Base-by-base conservation (phyloP, 2,329 filamentous ascomycete species). In the Ophiostoma sp. region DNA sequence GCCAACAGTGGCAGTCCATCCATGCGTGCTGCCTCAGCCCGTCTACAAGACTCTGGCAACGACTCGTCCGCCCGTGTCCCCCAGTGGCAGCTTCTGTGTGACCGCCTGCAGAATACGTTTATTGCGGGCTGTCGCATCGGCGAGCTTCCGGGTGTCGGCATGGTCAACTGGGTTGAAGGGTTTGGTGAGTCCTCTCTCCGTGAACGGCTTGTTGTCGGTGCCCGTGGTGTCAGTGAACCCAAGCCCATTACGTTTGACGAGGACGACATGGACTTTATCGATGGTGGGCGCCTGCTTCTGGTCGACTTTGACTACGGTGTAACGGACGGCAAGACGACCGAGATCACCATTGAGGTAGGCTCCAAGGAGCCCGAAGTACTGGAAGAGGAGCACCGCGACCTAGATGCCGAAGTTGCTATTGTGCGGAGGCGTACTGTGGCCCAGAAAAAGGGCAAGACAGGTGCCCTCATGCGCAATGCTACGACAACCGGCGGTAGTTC, bases 401-500 rank as follows among this genome's bases (percentile, higher is more conserved):
- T 94, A 69, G 91, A 89, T 68, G 86, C 88, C 1, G 91, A 93
- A 76, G 90, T 95, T 27, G 91, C 91, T 71, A 87, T 94, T 73
- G 89, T 92, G 66, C 85, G 91, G 72, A 84, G 90, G 71, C 83
- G 91, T 72, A 93, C 91, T 3, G 88, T 90, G 16, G 84, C 89
- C 47, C 86, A 88, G 73, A 84, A 83, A 66, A 81, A 84, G 72
- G 83, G 82, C 69, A 76, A 79, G 63, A 77, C 83, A 69, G 76
- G 77, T 65, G 79, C 79, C 68, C 75, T 87, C 45, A 80, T 85
- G 70, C 81, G 83, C 64, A 77, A 83, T 38, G 78, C 82, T 9
- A 83, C 85, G 1, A 80, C 78, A 7, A 77, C 80, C 7, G 73
- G 75, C 71, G 8, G 47, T 18, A 14, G 60, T 40, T 27, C 18